Conservation (phyloP, 2,329 filamentous ascomycete genomes). For the Xylariaceae sp. region DNA sequence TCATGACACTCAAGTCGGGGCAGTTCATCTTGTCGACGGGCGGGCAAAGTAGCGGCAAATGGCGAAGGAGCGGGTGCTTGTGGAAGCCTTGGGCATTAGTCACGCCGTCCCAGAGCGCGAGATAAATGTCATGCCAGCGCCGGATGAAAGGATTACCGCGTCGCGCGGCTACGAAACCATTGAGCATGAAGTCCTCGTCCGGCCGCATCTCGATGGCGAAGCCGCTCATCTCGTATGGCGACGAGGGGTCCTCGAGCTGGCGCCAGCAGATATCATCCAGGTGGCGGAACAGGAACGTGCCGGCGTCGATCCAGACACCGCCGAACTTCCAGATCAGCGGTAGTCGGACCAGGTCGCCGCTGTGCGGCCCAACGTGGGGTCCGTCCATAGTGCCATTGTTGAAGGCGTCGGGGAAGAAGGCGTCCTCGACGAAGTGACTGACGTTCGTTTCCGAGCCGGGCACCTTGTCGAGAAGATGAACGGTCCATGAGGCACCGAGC, state of each 20-base stretch:
- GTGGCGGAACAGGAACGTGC: slow-evolving; percentile 35
- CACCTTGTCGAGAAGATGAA: slow-evolving; percentile 36
- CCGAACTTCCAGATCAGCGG: slow-evolving; percentile 36
- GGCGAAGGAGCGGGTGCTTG: slow-evolving; percentile 26
- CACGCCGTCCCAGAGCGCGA: slow-evolving; percentile 29
- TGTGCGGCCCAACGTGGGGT: slow-evolving; percentile 37
- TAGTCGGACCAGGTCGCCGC: slow-evolving; percentile 42
- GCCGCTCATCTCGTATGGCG: slow-evolving; percentile 30
- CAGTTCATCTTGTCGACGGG: slow-evolving; percentile 20
- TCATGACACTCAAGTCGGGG: slow-evolving; percentile 17
- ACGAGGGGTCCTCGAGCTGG: slow-evolving; percentile 30
- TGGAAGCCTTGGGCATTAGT: slow-evolving; percentile 28
- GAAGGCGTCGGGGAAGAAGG: slow-evolving; percentile 36
- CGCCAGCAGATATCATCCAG: slow-evolving; percentile 41
- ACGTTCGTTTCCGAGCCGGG: slow-evolving; percentile 32
- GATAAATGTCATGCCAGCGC: slow-evolving; percentile 36
- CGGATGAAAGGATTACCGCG: slow-evolving; percentile 39
- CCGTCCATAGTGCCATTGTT: slow-evolving; percentile 40
- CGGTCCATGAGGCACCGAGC: slow-evolving; percentile 32
- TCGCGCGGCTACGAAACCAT: slow-evolving; percentile 39
- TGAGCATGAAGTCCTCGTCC: slow-evolving; percentile 25
- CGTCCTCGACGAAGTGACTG: slow-evolving; percentile 29
- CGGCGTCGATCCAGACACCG: slow-evolving; percentile 40
- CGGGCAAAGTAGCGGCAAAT: slow-evolving; percentile 22
- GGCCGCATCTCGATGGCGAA: slow-evolving; percentile 25